phyloP scores from a whole-genome alignment of 2,329 filamentous ascomycete species.

The Botrytis tulipae region DNA sequence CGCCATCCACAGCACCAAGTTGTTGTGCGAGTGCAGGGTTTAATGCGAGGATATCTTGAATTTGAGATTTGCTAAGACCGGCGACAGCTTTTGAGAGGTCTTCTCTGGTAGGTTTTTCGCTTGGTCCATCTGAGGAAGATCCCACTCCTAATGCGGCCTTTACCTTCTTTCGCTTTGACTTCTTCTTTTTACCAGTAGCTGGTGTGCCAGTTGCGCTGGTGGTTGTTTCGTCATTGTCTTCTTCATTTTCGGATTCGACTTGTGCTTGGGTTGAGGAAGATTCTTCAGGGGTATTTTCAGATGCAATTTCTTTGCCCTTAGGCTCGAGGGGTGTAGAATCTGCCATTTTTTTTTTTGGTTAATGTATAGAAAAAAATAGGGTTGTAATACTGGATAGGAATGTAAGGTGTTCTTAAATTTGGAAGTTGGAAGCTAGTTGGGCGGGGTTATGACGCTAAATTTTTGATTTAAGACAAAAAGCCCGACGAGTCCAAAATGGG shows the following conservation, averaged over 20 bases:
- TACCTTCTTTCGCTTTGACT: constrained; percentile 63
- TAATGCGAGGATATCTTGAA: constrained; percentile 66
- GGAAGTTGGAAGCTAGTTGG: constrained; percentile 13
- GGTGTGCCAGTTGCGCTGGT: constrained; percentile 33
- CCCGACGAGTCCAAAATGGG: background rate
- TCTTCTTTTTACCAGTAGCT: constrained; percentile 53
- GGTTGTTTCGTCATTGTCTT: constrained; percentile 39
- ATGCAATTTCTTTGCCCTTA: constrained; percentile 45
- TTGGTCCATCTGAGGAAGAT: constrained; percentile 29
- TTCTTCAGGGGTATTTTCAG: constrained; percentile 27
- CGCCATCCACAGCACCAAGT: constrained; percentile 41
- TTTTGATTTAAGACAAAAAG: background rate
- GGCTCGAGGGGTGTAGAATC: constrained; percentile 62
- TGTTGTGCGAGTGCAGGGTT: constrained; percentile 71
- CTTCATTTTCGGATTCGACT: constrained; percentile 49
- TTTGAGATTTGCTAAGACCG: constrained; percentile 54
- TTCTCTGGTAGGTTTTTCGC: constrained; percentile 44
- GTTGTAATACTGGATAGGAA: background rate
- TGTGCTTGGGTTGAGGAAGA: constrained; percentile 35
- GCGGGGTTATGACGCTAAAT: constrained; percentile 13
- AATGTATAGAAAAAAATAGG: background rate
- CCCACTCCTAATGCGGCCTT: constrained; percentile 42
- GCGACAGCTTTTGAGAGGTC: constrained; percentile 45
- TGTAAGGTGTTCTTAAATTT: background rate
- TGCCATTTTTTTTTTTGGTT: constrained; percentile 43